Conservation (phyloP, 148 eudicot species). For the Rhododendron mucronatum region DNA sequence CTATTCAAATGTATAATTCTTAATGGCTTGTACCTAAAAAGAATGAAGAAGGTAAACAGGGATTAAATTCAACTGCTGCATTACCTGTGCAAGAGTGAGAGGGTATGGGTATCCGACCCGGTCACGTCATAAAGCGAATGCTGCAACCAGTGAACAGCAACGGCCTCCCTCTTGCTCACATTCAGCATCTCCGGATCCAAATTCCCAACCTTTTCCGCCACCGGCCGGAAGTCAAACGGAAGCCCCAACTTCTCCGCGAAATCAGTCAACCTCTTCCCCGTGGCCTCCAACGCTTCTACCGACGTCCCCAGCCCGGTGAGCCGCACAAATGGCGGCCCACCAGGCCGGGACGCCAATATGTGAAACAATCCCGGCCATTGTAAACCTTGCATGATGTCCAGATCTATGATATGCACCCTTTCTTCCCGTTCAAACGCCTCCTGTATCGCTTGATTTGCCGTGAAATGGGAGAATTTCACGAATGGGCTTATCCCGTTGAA, state of each 20-base stretch:
- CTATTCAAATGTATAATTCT: too few relatives aligned
- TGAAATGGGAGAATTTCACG: slow-evolving; percentile 89
- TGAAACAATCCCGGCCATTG: slow-evolving; percentile 98
- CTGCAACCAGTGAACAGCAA: slow-evolving; percentile 94
- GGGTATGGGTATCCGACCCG: slow-evolving; percentile 74
- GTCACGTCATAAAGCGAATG: slow-evolving; percentile 95
- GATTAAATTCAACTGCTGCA: neutral
- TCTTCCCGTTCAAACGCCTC: slow-evolving; percentile 89
- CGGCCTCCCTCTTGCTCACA: slow-evolving; percentile 76
- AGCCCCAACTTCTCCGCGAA: slow-evolving; percentile 78
- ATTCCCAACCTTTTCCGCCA: slow-evolving; percentile 83
- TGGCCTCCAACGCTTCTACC: slow-evolving; percentile 64
- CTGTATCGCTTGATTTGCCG: slow-evolving; percentile 94
- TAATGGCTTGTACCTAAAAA: too few relatives aligned
- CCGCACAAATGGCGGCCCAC: slow-evolving; percentile 75
- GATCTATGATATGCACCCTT: slow-evolving; percentile 80
- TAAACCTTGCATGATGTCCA: slow-evolving; percentile 92
- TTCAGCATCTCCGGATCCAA: slow-evolving; percentile 61
- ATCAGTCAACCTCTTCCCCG: slow-evolving; percentile 79
- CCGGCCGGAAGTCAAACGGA: slow-evolving; percentile 72
- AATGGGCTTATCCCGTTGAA: slow-evolving; percentile 93
- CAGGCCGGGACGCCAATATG: slow-evolving; percentile 79
- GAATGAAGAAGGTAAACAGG: neutral
- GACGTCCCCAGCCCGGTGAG: slow-evolving; percentile 82
- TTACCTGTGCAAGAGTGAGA: slow-evolving; percentile 82